Base-by-base conservation (phyloP, 768 basidiomycete species). In the Boletus fagicola region DNA sequence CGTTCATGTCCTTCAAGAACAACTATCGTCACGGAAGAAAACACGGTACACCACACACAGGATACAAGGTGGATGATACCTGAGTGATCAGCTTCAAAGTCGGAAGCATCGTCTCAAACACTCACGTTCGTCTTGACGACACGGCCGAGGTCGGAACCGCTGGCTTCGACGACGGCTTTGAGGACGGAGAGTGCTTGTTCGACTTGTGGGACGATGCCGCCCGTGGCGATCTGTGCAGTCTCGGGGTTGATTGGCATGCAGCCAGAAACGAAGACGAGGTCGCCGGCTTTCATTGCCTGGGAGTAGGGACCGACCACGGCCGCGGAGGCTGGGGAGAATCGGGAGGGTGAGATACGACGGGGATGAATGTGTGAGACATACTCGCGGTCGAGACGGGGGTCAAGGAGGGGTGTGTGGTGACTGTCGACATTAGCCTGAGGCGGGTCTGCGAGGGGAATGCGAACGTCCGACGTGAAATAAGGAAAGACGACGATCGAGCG, bases 91-190 rank as follows among this genome's bases (percentile, higher is more conserved):
- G 42, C 15, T 33, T 24, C 22, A 16, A 9, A 3, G 30, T 30
- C 30, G 30, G 13, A 10, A 16, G 22, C 1, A n/a, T 36, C 9
- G 18, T 15, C 47, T 16, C n/a, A 35, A 11, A 4, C 2, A 76
- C 88, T 56, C 62, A 93, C 95, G 39, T 93, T 96, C 45, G 91
- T 92, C 78, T 99, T 98, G 62, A 90, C 85, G 58, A 99, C 87
- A 69, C 90, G 88, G 49, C 84, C 83, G 16, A 91, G 66, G 60
- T 86, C 83, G 13, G 90, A 88, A 15, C 90, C 90, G 49, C 88
- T 85, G 5, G 88, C 94, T 69, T 90, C 84, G 38, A 98, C 79
- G 58, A 98, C 84, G 13, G 85, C 84, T 62, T 83, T 81, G 70
- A 98, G 77, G 77, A 98, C 98, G 69, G 85, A 84, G 65, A 99